Conservation (phyloP, 2,329 filamentous ascomycete species). For the Penicillium sp. region DNA sequence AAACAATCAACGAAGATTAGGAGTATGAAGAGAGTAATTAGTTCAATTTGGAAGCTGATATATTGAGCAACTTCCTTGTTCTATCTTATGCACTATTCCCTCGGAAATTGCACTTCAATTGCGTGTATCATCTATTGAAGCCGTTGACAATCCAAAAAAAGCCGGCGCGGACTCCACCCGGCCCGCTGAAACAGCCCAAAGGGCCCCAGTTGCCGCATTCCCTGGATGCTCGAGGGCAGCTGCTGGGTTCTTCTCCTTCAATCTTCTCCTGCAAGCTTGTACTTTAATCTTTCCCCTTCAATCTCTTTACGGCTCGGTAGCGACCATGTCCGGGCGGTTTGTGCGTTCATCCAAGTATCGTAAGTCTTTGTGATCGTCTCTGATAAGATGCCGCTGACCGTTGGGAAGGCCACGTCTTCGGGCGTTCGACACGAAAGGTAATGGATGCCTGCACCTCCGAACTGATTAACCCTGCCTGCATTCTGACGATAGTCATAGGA, state of each 20-base stretch:
- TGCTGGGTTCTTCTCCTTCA: slow-evolving; percentile 21
- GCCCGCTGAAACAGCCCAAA: slow-evolving; percentile 23
- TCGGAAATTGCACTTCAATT: background rate
- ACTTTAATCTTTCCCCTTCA: slow-evolving; percentile 5
- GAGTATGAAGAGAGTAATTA: background rate
- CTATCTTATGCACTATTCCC: background rate
- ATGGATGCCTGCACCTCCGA: slow-evolving; percentile 1
- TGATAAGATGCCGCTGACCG: slow-evolving; percentile 28
- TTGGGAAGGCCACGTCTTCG: slow-evolving; percentile 88
- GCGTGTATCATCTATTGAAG: background rate
- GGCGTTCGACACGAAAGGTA: slow-evolving; percentile 86
- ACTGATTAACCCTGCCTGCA: background rate
- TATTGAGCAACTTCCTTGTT: background rate
- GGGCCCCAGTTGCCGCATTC: slow-evolving; percentile 25
- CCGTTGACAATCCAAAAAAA: slow-evolving; percentile 6
- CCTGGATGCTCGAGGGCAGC: slow-evolving; percentile 16
- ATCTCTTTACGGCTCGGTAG: slow-evolving; percentile 13
- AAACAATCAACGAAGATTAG: background rate
- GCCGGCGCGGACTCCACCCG: slow-evolving; percentile 21
- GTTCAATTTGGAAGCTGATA: background rate
- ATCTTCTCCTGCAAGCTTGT: slow-evolving; percentile 13
- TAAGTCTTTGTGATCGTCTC: slow-evolving; percentile 43
- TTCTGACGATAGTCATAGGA: slow-evolving; percentile 55
- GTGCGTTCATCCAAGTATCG: slow-evolving; percentile 74
- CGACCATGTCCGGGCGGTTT: slow-evolving; percentile 67